phyloP scores from a whole-genome alignment of 164 flowering plant species.

The Dillenia turbinata region DNA sequence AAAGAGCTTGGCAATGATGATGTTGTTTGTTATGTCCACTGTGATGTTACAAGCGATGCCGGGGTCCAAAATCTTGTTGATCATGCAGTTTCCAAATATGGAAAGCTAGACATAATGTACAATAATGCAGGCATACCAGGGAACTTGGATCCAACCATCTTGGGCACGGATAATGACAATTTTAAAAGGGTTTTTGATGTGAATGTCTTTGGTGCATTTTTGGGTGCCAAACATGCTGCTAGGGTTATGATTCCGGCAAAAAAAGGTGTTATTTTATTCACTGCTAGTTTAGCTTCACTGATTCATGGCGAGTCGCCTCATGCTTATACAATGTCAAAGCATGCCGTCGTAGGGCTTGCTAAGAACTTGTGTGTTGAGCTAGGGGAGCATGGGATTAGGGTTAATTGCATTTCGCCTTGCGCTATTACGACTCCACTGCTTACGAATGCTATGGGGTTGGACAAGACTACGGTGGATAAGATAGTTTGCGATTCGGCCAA shows the following conservation, averaged over 20 bases:
- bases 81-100: slow-evolving; percentile 2
- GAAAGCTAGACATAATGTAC: background rate
- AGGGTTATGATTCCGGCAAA: slow-evolving; percentile 8
- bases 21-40: slow-evolving; percentile 4
- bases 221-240: slow-evolving; percentile 15
- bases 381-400: slow-evolving; percentile 9
- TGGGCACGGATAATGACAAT: background rate
- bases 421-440: too few species aligned
- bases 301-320: slow-evolving; percentile 3
- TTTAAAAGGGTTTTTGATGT: slow-evolving; percentile 1
- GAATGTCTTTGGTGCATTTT: slow-evolving; percentile 7
- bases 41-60: slow-evolving; percentile 4
- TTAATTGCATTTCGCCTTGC: slow-evolving; percentile 7
- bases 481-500: slow-evolving; percentile 11
- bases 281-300: background rate
- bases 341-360: slow-evolving; percentile 7
- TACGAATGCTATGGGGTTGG: background rate
- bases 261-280: slow-evolving; percentile 9
- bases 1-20: background rate
- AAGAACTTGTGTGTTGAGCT: slow-evolving; percentile 16
- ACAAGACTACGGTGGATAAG: slow-evolving; percentile 8
- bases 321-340: slow-evolving; percentile 10
- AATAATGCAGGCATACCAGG: slow-evolving; percentile 8
- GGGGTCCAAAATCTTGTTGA: slow-evolving; percentile 8
- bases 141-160: background rate